Conservation (phyloP, 805 yeast species). For the Ascoidea rubescens region DNA sequence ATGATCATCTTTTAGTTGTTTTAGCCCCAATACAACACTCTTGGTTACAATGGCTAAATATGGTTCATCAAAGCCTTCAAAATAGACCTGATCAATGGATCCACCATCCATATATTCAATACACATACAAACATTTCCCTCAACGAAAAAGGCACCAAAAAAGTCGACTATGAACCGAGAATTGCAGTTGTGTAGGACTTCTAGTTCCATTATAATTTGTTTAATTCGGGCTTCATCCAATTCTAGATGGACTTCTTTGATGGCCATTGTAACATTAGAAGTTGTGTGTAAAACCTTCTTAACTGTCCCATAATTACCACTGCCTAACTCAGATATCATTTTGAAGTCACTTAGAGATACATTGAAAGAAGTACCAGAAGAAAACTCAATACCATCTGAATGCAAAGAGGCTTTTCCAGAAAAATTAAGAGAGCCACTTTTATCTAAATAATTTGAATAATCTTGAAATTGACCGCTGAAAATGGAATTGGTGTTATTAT, state of each 20-base stretch:
- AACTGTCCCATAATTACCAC: conserved; percentile 95
- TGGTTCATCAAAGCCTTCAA: conserved; percentile 60
- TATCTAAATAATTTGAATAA: conserved; percentile 80
- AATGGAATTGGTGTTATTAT: too few species aligned
- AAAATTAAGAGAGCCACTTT: conserved; percentile 83
- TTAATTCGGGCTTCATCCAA: conserved; percentile 87
- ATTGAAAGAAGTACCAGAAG: conserved; percentile 75
- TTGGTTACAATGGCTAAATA: conserved; percentile 70
- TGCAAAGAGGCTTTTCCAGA: conserved; percentile 89
- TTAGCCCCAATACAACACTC: conserved; percentile 69
- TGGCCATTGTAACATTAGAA: conserved; percentile 85
- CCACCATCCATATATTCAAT: conserved; percentile 98
- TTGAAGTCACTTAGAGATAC: conserved; percentile 77
- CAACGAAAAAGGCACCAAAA: conserved; percentile 94
- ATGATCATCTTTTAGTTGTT: conserved; percentile 75
- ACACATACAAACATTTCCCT: conserved; percentile 97
- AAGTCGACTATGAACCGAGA: conserved; percentile 90
- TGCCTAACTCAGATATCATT: conserved; percentile 77
- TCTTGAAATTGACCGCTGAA: conserved; percentile 56
- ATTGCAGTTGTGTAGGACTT: conserved; percentile 80
- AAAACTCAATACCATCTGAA: conserved; percentile 83
- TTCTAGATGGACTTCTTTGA: conserved; percentile 91
- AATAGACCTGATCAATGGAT: conserved; percentile 63
- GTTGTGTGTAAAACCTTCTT: conserved; percentile 89
- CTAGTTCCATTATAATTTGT: conserved; percentile 93